Evolutionary conservation across 352 stramenopile species (phyloP), one percentile per base, ranked within the genome.

Genomic region (Aphanomyces cochlioides): DNA sequence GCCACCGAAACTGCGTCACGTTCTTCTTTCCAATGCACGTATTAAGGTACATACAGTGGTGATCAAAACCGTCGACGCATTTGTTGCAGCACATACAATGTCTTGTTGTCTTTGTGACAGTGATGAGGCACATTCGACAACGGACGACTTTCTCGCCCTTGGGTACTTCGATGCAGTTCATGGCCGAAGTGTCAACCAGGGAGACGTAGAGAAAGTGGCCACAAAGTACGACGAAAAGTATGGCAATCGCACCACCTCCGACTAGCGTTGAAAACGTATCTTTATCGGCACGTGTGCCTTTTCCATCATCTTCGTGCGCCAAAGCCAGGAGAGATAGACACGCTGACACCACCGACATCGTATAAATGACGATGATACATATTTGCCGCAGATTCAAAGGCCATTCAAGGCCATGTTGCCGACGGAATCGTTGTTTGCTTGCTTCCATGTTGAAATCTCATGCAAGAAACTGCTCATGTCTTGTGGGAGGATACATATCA

Each of bases 21-120:
- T 90, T 92, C 68, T 78, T 79, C 54, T 74, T 76, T 53, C 92
- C 92, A 41, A 98, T 90, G 77, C 95, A 98, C 47, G 92, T 98
- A 76, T 98, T 98, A 63, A 98, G 83, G 88, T 92, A 97, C 54
- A 88, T 83, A 77, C 95, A 98, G 79, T 98, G 95, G 82, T 98
- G 93, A 78, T 98, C 93, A 76, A 98, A 98, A 58, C 87, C 83
- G 15, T 78, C 76, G 40, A 98, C 84, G 79, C 95, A 98, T 78
- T 98, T 98, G 76, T 96, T 88, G 75, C 95, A 98, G 63, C 90
- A 89, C 72, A 87, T 81, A 78, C 93, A 98, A 75, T 98, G 93
- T 69, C 75, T 81, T 37, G 81, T 90, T 45, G 76, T 69, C 4
- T 28, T 61, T 12, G 56, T 74, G 17, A 88, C 82, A 17, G 68